These are phyloP conservation scores for Rhizoctonia solani DNA, from an alignment of 1,284 basidiomycete species.

Conservation along the genomic window DNA sequence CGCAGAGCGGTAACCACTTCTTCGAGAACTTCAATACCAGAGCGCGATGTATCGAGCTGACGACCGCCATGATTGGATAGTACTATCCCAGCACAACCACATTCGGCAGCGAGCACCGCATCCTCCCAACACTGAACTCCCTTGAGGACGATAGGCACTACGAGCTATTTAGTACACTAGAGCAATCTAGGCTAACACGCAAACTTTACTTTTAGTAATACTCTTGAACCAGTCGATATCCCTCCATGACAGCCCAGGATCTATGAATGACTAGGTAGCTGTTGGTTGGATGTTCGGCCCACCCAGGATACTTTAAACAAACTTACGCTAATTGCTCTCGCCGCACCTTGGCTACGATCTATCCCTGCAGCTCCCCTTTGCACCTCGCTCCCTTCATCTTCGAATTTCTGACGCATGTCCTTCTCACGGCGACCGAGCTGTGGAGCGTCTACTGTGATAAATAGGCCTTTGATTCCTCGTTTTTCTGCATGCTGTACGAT, in stretches of 20 bases:
- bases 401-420: constrained; percentile 97
- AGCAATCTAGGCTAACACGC: background rate
- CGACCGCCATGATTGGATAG: constrained; percentile 92
- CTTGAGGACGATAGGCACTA: constrained; percentile 91
- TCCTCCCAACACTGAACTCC: constrained; percentile 96
- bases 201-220: constrained; percentile 74
- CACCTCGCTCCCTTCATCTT: constrained; percentile 72
- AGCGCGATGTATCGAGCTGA: constrained; percentile 85
- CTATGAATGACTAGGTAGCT: constrained; percentile 79
- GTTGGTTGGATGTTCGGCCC: background rate
- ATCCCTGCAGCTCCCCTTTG: constrained; percentile 64
- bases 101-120: constrained; percentile 85
- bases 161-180: background rate
- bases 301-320: background rate
- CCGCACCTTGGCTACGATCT: constrained; percentile 87
- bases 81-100: constrained; percentile 80
- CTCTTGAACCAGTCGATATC: constrained; percentile 87
- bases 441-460: constrained; percentile 93
- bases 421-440: constrained; percentile 89
- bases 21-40: constrained; percentile 86
- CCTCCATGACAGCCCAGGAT: constrained; percentile 84
- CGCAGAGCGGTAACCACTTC: constrained; percentile 82
- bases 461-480: constrained; percentile 82
- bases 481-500: constrained; percentile 84
- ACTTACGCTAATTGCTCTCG: constrained; percentile 87